A percentile compares a stretch with the other conserved stretches of the same genome.
Conservation (phyloP, 2,329 filamentous ascomycete genomes). For the Phialophora verrucosa region DNA sequence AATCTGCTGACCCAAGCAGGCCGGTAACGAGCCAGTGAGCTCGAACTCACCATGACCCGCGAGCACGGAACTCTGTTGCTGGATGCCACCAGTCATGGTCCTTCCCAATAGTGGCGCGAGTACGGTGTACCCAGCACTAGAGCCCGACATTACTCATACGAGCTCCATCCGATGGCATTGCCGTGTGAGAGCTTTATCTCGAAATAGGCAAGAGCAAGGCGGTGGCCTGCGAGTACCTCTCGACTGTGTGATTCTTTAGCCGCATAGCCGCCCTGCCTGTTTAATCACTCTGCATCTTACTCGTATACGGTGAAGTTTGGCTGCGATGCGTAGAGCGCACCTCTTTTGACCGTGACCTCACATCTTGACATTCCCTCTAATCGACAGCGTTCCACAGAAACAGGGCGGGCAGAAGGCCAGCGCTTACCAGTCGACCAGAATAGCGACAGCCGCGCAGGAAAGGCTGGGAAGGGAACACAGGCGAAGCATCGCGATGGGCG, state of each 20-base stretch:
- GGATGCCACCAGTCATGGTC: neutral
- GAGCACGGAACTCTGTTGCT: neutral
- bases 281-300: neutral
- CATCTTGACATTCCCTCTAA: neutral
- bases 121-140: neutral
- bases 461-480: neutral
- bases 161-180: neutral
- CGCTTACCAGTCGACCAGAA: neutral
- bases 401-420: neutral
- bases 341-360: neutral
- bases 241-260: neutral
- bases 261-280: neutral
- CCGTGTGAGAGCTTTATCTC: neutral
- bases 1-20: constrained; percentile 5
- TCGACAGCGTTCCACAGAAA: neutral
- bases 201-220: constrained; percentile 1
- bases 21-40: neutral
- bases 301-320: neutral
- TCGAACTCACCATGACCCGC: neutral
- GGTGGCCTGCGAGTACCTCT: constrained; percentile 4
- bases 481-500: constrained; percentile 52
- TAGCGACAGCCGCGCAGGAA: neutral
- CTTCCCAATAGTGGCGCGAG: neutral
- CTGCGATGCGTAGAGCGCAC: neutral
- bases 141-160: constrained; percentile 16